Evolutionary conservation across 441 rosid genomes (phyloP), one percentile per base, ranked within the genome.

Genomic region (Isatis lusitanica): DNA sequence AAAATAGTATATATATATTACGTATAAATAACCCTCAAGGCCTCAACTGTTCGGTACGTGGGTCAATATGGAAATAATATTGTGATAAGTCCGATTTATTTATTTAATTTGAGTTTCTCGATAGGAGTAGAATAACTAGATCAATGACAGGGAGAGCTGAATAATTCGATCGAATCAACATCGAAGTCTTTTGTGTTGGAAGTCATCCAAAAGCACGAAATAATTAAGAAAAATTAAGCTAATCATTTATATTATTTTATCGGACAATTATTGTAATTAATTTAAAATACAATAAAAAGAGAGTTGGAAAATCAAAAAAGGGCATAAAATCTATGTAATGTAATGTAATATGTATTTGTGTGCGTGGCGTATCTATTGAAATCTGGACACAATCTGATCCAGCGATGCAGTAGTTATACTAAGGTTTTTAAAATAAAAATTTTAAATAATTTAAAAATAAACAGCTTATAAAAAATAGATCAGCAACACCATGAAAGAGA

Each of bases 341-440:
- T 78, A 67, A 50, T 77, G 78, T 76, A 70, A 52, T 63, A 50
- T 77, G 78, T 76, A 70, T 57, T 63, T 70, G 78, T 78, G 81
- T 80, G 82, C 81, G 81, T 80, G 77, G 80, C 79, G 80, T 80
- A 78, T 85, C 72, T 70, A 84, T 48, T 82, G 78, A 85, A 89
- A 88, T 88, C 90, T 86, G 82, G 66, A 82, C 81, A 83, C 75
- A 87, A 89, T 91, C 90, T 82, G 91, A 86, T 87, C 90, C 98
- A 90, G 96, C 93, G 86, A 87, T 77, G 96, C 96, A 88, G 81
- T 85, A 82, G 87, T 88, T 85, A 79, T 84, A 62, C 57, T 51
- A 67, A 67, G 47, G 35, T 47, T 26, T 53, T 57, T 16, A 38
- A 21, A 47, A 42, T 57, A 24, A 35, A 63, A 21, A 7, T 12